Conservation (phyloP, 257 asterid genomes). For the Mentha longifolia region DNA sequence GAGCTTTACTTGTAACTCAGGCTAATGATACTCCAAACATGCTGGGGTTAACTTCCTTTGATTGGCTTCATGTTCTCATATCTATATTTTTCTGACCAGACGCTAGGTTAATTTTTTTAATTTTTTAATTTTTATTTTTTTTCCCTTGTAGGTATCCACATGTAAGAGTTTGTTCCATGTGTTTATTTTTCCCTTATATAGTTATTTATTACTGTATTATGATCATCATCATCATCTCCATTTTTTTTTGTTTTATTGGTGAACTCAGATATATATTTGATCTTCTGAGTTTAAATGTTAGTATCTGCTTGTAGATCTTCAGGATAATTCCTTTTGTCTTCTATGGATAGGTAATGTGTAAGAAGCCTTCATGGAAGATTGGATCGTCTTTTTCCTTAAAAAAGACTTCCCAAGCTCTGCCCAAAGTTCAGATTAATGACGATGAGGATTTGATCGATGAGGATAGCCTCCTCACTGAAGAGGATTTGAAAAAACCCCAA, state of each 20-base stretch:
- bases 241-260: not conserved
- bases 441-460: slow-evolving; percentile 91
- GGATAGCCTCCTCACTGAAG: slow-evolving; percentile 93
- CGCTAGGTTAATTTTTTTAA: slow-evolving; percentile 14
- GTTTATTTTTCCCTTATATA: not conserved
- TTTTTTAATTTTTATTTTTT: no score
- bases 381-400: slow-evolving; percentile 89
- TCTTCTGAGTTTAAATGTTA: slow-evolving; percentile 15
- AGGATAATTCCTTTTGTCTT: not conserved
- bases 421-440: slow-evolving; percentile 73
- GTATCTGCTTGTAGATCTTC: slow-evolving; percentile 1
- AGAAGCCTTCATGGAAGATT: slow-evolving; percentile 89
- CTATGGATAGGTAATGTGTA: slow-evolving; percentile 59
- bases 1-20: slow-evolving; percentile 8
- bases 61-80: not conserved
- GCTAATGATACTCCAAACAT: not conserved
- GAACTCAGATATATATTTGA: slow-evolving; percentile 1
- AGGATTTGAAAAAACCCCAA: slow-evolving; percentile 87
- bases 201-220: no score
- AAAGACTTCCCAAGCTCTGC: slow-evolving; percentile 55
- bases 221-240: not conserved
- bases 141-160: not conserved
- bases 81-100: slow-evolving; percentile 10
- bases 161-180: not conserved
- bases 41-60: not conserved